Evolutionary conservation across 371 early-diverging fungal genomes (phyloP), one percentile per base, ranked within the genome.

Genomic region (Umbelopsis sp.): DNA sequence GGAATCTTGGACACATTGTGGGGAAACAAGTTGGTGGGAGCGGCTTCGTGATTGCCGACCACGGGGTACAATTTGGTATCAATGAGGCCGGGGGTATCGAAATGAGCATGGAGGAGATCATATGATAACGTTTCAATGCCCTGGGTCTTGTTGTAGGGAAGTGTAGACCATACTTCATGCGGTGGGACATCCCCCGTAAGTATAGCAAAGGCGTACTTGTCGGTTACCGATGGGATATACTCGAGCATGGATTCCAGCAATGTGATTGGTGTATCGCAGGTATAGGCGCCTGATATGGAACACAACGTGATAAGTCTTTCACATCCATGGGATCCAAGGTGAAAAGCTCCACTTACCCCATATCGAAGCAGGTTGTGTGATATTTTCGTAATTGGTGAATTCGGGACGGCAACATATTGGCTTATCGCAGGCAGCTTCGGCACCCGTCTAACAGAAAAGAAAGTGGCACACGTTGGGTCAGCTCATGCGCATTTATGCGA

Each of bases 181-280:
- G 89, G 87, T 25, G 89, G 89, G 10, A 89, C 68, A 66, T 89
- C 89, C 29, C 89, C 89, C 3, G 87, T 86, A 57, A 89, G 67
- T 18, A 89, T 80, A 50, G 80, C 76, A 71, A 89, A 87, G 32
- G 63, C 69, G 24, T 78, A 72, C 16, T 80, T 72, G 22, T 85
- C 77, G 37, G 74, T 76, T 9, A 69, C 78, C 22, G 66, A 78
- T 24, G 72, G 83, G 37, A 79, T 77, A 69, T 74, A 78, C 29
- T 76, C 73, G 41, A 89, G 63, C 69, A 87, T 66, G 4, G 85
- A 83, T 67, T 81, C 76, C 1, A 84, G 78, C 65, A 86, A 44
- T 35, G 74, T 69, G 35, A 81, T 46, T 44, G 86, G 82, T 0
- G 87, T 71, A 66, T 87, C 88, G 41, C 88, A 88, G 7, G 70